Base-by-base conservation (phyloP, 2,329 filamentous ascomycete genomes). In the Thelonectria blattea region DNA sequence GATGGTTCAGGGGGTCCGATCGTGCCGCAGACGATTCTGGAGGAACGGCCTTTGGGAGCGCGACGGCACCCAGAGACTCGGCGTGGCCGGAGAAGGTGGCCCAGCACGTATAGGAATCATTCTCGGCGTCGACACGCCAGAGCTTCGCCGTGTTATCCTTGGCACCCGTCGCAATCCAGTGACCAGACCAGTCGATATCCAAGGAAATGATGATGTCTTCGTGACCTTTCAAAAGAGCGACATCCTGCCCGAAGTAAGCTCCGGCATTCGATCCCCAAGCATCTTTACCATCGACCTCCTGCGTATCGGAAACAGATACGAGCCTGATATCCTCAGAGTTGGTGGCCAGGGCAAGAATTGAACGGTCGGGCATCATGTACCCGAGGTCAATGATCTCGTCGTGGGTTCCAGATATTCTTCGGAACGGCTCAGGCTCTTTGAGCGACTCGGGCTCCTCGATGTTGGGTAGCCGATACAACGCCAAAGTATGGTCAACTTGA, bases 331-430 rank as follows among this genome's bases (percentile, higher is more conserved):
- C 93, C 76, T 99, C 95, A 0, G 93, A 92, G 74, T 99, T 99
- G 2, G 94, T 98, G 7, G 94, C 95, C 24, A 99, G 80, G 6
- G 95, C 96, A 63, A 99, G 83, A 52, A 96, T 79, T 3, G 92
- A 94, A 58, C 86, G 87, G 69, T 96, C 89, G 0, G 88, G 86
- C 2, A 95, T 87, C 56, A 98, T 82, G 71, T 95, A 97, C 30
- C 90, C 91, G 34, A 99, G 80, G 73, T 99, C 96, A 67, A 99
- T 97, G 53, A 99, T 93, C 75, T 99, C 95, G 74, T 99, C 96
- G 75, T 98, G 93, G 7, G 95, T 97, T 54, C 95, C 96, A 5
- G 94, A 97, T 67, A 99, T 96, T 46, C 92, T 87, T 67, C 91
- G 87, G 46, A 91, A 83, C 1, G 78, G 91, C 72, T 76, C 80